Base-by-base conservation (phyloP, 805 yeast genomes). In the Priceomyces fermenticarens region DNA sequence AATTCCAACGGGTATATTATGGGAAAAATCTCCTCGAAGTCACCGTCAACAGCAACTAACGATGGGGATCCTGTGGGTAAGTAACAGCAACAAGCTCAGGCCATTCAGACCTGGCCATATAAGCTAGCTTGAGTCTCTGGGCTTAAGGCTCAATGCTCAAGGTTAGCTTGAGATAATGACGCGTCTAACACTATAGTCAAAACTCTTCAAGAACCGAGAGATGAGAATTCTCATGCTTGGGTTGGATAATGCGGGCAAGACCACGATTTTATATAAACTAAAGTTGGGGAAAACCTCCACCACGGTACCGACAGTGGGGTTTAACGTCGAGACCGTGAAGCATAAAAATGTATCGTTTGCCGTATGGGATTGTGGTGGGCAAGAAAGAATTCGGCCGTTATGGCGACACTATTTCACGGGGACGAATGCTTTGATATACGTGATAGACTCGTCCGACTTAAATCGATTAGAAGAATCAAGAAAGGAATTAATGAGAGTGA, bases 331-430 rank as follows among this genome's bases (percentile, higher is more conserved):
- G 63, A 84, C 91, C 3, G 87, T 87, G 47, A 80, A 85, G 43
- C 86, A 83, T 63, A 84, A 83, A 60, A 85, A 85, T 61, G 83
- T 86, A 43, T 81, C 85, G 42, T 85, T 87, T 68, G 88, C 88
- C 45, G 89, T 87, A 58, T 87, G 95, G 95, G 95, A 87, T 63
- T 93, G 93, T 46, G 97, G 97, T 67, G 97, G 97, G 60, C 97
- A 88, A 70, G 95, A 86, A 55, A 74, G 95, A 62, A 78, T 89
- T 52, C 79, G 97, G 58, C 95, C 95, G 0, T 72, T 90, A 43
- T 90, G 98, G 97, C 81, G 97, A 63, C 97, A 90, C 60, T 90
- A 90, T 66, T 88, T 85, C 65, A 86, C 95, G 10, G 96, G 96
- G 30, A 88, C 97, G 3, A 85, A 88, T 58, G 96, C 96, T 8